Percentiles rank a stretch among this genome's conserved stretches.
phyloP scores from a whole-genome alignment of 179 eudicot genomes.

The Silene noctiflora region DNA sequence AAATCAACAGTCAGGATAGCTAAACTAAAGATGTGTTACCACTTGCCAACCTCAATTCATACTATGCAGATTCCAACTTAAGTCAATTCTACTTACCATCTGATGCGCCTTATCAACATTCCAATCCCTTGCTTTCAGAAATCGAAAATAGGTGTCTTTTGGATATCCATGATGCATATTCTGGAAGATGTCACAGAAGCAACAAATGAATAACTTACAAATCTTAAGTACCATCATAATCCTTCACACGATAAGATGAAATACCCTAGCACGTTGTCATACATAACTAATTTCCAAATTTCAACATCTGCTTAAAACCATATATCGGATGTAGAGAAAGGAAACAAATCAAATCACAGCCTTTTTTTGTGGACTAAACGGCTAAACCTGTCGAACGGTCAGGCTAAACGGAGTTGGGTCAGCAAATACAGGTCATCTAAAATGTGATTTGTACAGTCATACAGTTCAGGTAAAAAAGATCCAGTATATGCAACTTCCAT shows the following conservation, averaged over 20 bases:
- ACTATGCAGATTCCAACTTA: conserved; percentile 2
- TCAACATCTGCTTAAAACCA: not conserved
- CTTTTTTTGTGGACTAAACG: not conserved
- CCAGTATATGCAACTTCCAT: too few species aligned
- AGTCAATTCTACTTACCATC: conserved; percentile 50
- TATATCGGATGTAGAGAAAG: not conserved
- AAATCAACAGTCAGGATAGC: conserved; percentile 9
- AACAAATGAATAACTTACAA: conserved; percentile 4
- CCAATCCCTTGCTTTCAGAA: conserved; percentile 88
- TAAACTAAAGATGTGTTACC: conserved; percentile 2
- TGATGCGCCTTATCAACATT: conserved; percentile 72
- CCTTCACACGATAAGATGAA: not conserved
- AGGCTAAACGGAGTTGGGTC: too few species aligned
- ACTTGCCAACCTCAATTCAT: not conserved
- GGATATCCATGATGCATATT: conserved; percentile 83
- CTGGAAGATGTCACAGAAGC: conserved; percentile 38
- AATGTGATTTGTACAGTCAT: too few species aligned
- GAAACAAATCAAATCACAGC: not conserved
- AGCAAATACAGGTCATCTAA: too few species aligned
- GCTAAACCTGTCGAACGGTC: not conserved
- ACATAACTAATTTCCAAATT: not conserved
- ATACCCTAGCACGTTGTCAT: not conserved
- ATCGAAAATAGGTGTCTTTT: conserved; percentile 53
- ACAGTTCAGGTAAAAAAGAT: too few species aligned
- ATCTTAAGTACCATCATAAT: not conserved